Percentiles rank a stretch among this genome's conserved stretches.
phyloP scores from a whole-genome alignment of 1,284 basidiomycete species.

The Fistulinella cinereoalba region DNA sequence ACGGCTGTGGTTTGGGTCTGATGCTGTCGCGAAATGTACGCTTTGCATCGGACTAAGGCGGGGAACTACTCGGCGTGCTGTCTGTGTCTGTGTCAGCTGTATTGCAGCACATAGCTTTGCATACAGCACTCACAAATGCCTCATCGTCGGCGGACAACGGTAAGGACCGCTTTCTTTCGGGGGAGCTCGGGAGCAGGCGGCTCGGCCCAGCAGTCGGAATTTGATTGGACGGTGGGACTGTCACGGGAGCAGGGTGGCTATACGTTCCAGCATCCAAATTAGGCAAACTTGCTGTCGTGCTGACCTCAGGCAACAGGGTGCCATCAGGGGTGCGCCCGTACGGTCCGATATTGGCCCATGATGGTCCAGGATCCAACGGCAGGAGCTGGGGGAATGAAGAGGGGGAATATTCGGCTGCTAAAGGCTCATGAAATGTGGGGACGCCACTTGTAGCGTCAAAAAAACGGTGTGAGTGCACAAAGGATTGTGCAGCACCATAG shows the following conservation, averaged over 20 bases:
- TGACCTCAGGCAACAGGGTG: background rate
- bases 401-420: background rate
- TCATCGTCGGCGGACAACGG: constrained; percentile 14
- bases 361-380: background rate
- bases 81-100: constrained; percentile 23
- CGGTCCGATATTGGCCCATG: background rate
- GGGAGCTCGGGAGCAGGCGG: constrained; percentile 14
- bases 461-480: too few species aligned
- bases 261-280: constrained; percentile 1
- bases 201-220: constrained; percentile 8
- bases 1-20: constrained; percentile 1
- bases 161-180: constrained; percentile 19
- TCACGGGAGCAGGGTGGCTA: constrained; percentile 24
- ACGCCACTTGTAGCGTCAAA: too few species aligned
- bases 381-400: constrained; percentile 1
- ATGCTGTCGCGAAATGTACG: constrained; percentile 11
- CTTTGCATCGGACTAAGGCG: constrained; percentile 11
- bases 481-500: background rate
- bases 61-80: constrained; percentile 16
- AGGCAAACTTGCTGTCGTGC: constrained; percentile 6
- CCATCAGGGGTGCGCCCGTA: background rate
- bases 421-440: background rate
- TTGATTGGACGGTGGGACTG: constrained; percentile 5
- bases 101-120: background rate
- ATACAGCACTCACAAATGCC: constrained; percentile 18